Conservation (phyloP, 345 rosid species). For the Murraya koenigii region DNA sequence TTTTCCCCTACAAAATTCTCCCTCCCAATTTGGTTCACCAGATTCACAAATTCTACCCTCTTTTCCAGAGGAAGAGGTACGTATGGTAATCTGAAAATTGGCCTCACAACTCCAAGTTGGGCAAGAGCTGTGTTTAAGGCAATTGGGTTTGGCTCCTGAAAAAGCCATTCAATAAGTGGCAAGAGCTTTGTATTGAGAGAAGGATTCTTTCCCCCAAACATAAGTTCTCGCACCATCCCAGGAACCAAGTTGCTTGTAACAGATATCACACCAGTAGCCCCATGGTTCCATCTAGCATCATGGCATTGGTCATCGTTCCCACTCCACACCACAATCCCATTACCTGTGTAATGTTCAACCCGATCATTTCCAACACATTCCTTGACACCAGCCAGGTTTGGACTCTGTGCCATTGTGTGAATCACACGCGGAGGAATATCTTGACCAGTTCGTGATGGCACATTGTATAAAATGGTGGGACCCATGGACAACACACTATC, state of each 20-base stretch:
- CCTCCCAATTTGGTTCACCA: slow-evolving; percentile 68
- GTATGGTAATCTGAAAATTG: slow-evolving; percentile 77
- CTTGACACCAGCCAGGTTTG: slow-evolving; percentile 72
- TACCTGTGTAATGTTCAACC: slow-evolving; percentile 53
- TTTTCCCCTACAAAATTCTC: slow-evolving; percentile 72
- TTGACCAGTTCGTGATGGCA: slow-evolving; percentile 78
- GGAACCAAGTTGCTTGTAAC: slow-evolving; percentile 80
- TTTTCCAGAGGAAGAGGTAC: slow-evolving; percentile 63
- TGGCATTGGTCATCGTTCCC: slow-evolving; percentile 89
- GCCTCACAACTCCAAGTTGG: slow-evolving; percentile 78
- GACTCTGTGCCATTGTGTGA: slow-evolving; percentile 48
- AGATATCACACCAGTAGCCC: slow-evolving; percentile 75
- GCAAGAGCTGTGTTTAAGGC: slow-evolving; percentile 90
- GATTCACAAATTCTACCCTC: slow-evolving; percentile 66
- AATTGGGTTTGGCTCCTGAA: slow-evolving; percentile 75
- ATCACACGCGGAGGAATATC: slow-evolving; percentile 70
- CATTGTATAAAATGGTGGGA: slow-evolving; percentile 81
- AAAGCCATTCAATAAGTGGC: slow-evolving; percentile 79
- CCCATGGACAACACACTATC: slow-evolving; percentile 77
- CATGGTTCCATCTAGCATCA: slow-evolving; percentile 75
- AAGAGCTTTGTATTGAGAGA: slow-evolving; percentile 56
- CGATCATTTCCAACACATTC: slow-evolving; percentile 76
- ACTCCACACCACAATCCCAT: slow-evolving; percentile 78
- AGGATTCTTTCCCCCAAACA: slow-evolving; percentile 64
- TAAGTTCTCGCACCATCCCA: slow-evolving; percentile 53